Evolutionary conservation across 108 stramenopile genomes (phyloP).

Genomic region (Nitzschia sp.): DNA sequence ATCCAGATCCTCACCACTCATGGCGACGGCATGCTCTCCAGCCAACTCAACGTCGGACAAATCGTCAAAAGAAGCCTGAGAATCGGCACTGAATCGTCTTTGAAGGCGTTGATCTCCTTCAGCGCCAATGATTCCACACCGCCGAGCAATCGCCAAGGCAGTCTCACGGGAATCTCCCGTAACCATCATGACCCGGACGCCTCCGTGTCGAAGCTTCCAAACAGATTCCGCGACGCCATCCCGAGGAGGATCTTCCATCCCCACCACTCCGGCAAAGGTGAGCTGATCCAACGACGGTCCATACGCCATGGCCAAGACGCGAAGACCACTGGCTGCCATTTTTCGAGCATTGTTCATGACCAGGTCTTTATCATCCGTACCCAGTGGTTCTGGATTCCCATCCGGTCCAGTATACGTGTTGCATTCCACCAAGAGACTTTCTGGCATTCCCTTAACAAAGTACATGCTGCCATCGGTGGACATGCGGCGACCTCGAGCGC

Average conservation of each 20-base stretch:
- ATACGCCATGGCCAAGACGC: constrained; percentile 91
- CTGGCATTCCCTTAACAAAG: constrained; percentile 96
- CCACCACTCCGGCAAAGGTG: constrained; percentile 90
- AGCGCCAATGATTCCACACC: constrained; percentile 77
- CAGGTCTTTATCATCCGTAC: constrained; percentile 46
- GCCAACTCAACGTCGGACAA: constrained; percentile 43
- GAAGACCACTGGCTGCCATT: constrained; percentile 85
- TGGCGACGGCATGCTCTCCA: constrained; percentile 20
- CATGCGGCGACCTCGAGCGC: constrained; percentile 20
- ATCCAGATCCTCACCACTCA: constrained; percentile 83
- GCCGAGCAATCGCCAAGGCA: constrained; percentile 88
- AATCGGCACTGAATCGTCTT: background rate
- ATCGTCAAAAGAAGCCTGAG: background rate
- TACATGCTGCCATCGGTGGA: constrained; percentile 60
- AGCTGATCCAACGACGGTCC: constrained; percentile 62
- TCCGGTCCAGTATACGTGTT: constrained; percentile 49
- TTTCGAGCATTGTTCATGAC: constrained; percentile 60
- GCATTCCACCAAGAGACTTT: constrained; percentile 86
- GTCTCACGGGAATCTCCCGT: constrained; percentile 97
- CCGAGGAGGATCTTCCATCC: constrained; percentile 93
- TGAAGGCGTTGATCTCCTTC: constrained; percentile 1
- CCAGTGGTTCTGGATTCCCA: constrained; percentile 56
- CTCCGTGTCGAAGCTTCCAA: constrained; percentile 70
- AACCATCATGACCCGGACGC: constrained; percentile 94
- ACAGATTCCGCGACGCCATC: constrained; percentile 84